Evolutionary conservation across 1,139 yeast genomes (phyloP), one percentile per base, ranked within the genome.

Genomic region (Debaryomyces udenii): DNA sequence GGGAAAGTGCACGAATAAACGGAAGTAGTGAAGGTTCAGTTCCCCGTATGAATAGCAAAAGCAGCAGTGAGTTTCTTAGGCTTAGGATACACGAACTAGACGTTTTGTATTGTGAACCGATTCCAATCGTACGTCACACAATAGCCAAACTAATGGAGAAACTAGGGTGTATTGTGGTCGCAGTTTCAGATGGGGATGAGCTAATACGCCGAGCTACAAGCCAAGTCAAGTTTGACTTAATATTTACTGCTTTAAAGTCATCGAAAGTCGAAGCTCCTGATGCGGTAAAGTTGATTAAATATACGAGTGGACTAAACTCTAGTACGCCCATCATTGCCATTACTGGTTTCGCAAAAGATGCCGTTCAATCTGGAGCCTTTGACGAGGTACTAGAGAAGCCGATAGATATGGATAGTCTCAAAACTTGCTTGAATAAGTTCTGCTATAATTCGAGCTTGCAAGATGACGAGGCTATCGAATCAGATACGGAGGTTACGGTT

Each of bases 91-190:
- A 47, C 40, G 70, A 72, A 46, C 39, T 86, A 45, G 94, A 88
- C 59, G 82, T 89, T 3, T 66, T 91, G 37, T 74, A 89, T 24
- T 90, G 96, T 64, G 96, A 90, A 55, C 90, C 94, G 3, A 87
- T 87, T 46, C 93, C 96, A 0, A 85, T 85, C 39, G 84, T 87
- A 47, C 66, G 96, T 36, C 89, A 81, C 56, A 76, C 87, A 9
- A 76, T 85, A 31, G 78, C 81, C 37, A 78, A 76, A 44, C 72
- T 84, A 51, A 66, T 93, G 44, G 89, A 83, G 45, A 73, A 76
- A 41, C 61, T 85, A 26, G 96, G 95, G 0, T 89, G 96, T 63
- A 79, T 85, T 10, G 96, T 89, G 6, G 88, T 88, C 6, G 72
- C 89, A 1, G 87, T 87, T 5, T 70, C 82, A 0, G 83, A 84